Percentiles rank a stretch among this genome's conserved stretches.
These are phyloP conservation scores for Butyriboletus loyo DNA, from an alignment of 768 basidiomycete genomes.

Conservation along the genomic window DNA sequence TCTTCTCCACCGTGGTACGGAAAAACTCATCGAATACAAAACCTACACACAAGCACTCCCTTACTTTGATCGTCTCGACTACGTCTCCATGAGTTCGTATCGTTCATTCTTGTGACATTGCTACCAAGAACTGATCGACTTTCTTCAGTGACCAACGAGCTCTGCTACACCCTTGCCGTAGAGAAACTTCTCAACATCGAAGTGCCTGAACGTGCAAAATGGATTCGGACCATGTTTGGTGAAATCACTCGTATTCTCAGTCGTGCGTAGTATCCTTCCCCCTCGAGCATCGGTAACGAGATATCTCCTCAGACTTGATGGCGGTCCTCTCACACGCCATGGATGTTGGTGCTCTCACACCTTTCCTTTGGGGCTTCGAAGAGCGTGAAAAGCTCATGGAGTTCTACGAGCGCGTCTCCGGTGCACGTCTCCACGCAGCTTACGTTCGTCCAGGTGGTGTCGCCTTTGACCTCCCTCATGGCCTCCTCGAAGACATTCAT, in stretches of 20 bases:
- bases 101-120: not conserved
- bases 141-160: constrained; percentile 93
- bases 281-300: constrained; percentile 1
- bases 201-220: constrained; percentile 95
- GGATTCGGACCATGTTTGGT: constrained; percentile 96
- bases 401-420: constrained; percentile 98
- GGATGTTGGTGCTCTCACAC: constrained; percentile 97
- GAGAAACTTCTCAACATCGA: constrained; percentile 98
- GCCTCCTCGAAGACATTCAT: constrained; percentile 98
- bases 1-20: constrained; percentile 93
- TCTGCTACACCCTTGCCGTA: constrained; percentile 95
- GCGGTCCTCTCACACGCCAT: constrained; percentile 92
- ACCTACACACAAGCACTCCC: constrained; percentile 96
- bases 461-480: constrained; percentile 95
- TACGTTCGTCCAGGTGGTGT: constrained; percentile 98
- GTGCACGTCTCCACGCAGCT: constrained; percentile 95
- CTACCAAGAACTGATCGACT: constrained; percentile 2
- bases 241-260: constrained; percentile 96
- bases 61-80: constrained; percentile 98
- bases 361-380: constrained; percentile 99
- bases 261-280: constrained; percentile 48
- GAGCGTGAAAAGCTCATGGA: constrained; percentile 99
- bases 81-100: constrained; percentile 95
- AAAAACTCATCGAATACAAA: constrained; percentile 99
- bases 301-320: constrained; percentile 71